phyloP scores from a whole-genome alignment of 1,284 basidiomycete species.

The Apiotrichum domesticum region DNA sequence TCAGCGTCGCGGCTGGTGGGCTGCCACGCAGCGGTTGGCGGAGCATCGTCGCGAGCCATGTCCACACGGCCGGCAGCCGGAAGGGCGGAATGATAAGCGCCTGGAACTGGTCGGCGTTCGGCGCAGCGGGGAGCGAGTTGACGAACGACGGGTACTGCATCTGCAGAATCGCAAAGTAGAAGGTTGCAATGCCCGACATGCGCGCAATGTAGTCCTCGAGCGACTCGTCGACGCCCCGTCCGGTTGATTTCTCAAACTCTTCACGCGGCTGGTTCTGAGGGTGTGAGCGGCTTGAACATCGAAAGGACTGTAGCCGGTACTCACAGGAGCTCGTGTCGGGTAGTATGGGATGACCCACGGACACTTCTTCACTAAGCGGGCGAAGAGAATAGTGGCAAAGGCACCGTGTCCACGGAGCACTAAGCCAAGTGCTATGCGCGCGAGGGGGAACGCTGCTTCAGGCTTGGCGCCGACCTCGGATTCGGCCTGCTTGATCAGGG shows the following conservation, averaged over 20 bases:
- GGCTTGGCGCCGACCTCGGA: constrained; percentile 87
- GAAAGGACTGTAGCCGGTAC: constrained; percentile 7
- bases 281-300: no score
- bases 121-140: constrained; percentile 26
- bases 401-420: constrained; percentile 54
- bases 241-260: constrained; percentile 62
- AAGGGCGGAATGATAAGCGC: constrained; percentile 54
- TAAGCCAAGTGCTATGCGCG: constrained; percentile 65
- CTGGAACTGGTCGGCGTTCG: constrained; percentile 45
- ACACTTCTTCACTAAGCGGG: constrained; percentile 73
- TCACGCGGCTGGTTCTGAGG: constrained; percentile 50
- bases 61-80: constrained; percentile 59
- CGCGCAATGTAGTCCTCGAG: constrained; percentile 64
- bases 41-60: constrained; percentile 54
- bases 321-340: constrained; percentile 39
- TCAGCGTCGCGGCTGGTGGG: constrained; percentile 36
- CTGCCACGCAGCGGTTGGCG: constrained; percentile 14
- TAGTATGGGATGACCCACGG: constrained; percentile 53
- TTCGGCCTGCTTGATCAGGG: constrained; percentile 86
- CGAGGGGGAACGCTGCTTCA: constrained; percentile 75
- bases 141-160: constrained; percentile 42
- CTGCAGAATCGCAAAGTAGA: constrained; percentile 77
- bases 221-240: constrained; percentile 53
- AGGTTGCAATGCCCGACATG: constrained; percentile 74
- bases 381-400: constrained; percentile 73